Conservation (phyloP, 1,284 basidiomycete genomes). For the Wallemia hederae region DNA sequence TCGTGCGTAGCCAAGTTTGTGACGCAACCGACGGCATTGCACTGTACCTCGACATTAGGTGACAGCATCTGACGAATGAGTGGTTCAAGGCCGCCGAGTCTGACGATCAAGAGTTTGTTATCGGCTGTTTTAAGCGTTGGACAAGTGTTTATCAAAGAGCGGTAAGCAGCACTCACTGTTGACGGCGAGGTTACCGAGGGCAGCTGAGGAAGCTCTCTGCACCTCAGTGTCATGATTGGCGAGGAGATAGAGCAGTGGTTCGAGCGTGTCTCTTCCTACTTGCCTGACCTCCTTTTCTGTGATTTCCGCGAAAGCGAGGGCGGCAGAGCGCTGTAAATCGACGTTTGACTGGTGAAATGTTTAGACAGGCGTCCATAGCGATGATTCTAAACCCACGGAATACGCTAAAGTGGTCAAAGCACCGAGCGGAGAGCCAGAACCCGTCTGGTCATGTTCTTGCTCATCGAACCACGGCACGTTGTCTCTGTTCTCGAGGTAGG, state of each 20-base stretch:
- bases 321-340: constrained; percentile 89
- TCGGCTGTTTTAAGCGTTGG: constrained; percentile 30
- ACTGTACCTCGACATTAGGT: constrained; percentile 97
- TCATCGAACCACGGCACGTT: constrained; percentile 1
- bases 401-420: constrained; percentile 93
- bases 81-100: constrained; percentile 87
- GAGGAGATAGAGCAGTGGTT: constrained; percentile 89
- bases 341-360: constrained; percentile 36
- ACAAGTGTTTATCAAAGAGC: background rate
- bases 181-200: constrained; percentile 92
- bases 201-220: constrained; percentile 88
- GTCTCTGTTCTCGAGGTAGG: background rate
- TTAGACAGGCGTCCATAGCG: background rate
- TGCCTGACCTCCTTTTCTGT: constrained; percentile 98
- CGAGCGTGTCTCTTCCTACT: constrained; percentile 85
- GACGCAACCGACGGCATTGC: constrained; percentile 98
- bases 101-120: constrained; percentile 96
- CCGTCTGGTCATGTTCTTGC: background rate
- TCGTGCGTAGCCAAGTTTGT: constrained; percentile 98
- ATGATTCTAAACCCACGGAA: constrained; percentile 22
- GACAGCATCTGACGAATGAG: constrained; percentile 97
- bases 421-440: constrained; percentile 54
- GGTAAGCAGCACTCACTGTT: constrained; percentile 89
- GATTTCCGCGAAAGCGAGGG: constrained; percentile 94
- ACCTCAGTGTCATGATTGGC: constrained; percentile 97